Percentiles rank a stretch among this genome's conserved stretches.
Evolutionary conservation across 73 alveolate species (phyloP).

Genomic region (Paramecium primaurelia): DNA sequence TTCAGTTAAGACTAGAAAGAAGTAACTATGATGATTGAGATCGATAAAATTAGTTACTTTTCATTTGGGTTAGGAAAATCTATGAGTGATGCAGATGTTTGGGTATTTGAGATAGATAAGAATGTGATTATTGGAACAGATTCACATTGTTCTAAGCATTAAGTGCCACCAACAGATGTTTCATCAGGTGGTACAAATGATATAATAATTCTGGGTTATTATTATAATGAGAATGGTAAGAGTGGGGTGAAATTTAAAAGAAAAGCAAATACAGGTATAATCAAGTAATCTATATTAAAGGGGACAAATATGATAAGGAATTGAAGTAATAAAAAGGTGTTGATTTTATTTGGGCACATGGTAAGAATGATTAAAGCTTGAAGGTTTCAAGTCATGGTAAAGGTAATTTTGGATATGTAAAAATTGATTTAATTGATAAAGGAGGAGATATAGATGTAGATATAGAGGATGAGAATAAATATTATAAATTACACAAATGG

Average conservation of each 20-base stretch:
- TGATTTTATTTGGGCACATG: background rate
- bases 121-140: background rate
- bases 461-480: background rate
- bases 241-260: background rate
- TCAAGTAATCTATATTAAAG: background rate
- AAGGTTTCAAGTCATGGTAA: background rate
- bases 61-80: background rate
- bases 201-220: background rate
- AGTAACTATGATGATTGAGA: background rate
- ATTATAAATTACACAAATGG: background rate
- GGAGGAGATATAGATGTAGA: background rate
- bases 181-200: background rate
- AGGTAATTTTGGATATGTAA: background rate
- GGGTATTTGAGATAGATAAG: background rate
- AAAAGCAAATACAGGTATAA: background rate
- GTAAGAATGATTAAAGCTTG: background rate
- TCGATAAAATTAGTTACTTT: background rate
- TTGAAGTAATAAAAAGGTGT: background rate
- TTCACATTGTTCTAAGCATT: background rate
- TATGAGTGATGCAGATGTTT: background rate
- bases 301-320: background rate
- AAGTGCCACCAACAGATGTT: background rate
- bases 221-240: background rate
- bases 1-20: background rate
- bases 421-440: background rate